Percentiles rank a stretch among this genome's conserved stretches.
Conservation (phyloP, 1,139 yeast genomes). For the Candida glucosophila region DNA sequence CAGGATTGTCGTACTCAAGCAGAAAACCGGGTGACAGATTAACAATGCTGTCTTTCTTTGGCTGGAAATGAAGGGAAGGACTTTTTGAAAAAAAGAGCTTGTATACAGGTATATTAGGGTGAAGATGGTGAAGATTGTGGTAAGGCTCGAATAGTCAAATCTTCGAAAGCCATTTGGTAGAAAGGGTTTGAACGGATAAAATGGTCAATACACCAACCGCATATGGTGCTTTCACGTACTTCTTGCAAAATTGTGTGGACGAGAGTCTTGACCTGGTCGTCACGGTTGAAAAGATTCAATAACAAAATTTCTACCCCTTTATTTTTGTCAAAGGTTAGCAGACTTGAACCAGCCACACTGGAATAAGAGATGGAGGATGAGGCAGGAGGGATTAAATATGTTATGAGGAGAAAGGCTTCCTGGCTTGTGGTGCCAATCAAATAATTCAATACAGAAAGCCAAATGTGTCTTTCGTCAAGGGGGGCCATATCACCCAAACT, state of each 20-base stretch:
- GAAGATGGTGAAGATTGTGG: no score
- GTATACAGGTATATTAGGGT: no score
- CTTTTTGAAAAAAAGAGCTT: no score
- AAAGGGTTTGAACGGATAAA: slow-evolving; percentile 31
- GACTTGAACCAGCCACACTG: slow-evolving; percentile 32
- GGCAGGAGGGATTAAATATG: slow-evolving; percentile 38
- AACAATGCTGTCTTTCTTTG: slow-evolving; percentile 24
- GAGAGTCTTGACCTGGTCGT: slow-evolving; percentile 33
- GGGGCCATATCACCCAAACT: slow-evolving; percentile 14
- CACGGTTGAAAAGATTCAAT: slow-evolving; percentile 24
- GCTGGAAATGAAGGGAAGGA: no score
- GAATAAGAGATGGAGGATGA: slow-evolving; percentile 34
- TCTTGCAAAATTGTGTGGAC: slow-evolving; percentile 38
- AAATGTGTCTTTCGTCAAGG: slow-evolving; percentile 29
- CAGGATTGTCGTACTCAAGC: slow-evolving; percentile 51
- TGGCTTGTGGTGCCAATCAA: slow-evolving; percentile 35
- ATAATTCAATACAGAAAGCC: slow-evolving; percentile 38
- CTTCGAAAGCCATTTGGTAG: slow-evolving; percentile 35
- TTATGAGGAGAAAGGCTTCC: slow-evolving; percentile 31
- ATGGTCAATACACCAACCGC: slow-evolving; percentile 39
- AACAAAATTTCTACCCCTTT: slow-evolving; percentile 37
- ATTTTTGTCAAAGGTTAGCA: slow-evolving; percentile 39
- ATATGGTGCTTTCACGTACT: slow-evolving; percentile 34
- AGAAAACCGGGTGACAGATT: slow-evolving; percentile 41
- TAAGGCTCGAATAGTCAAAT: no score